These are phyloP conservation scores for Triangularia verruculosa DNA, from an alignment of 2,329 filamentous ascomycete species.

Conservation along the genomic window DNA sequence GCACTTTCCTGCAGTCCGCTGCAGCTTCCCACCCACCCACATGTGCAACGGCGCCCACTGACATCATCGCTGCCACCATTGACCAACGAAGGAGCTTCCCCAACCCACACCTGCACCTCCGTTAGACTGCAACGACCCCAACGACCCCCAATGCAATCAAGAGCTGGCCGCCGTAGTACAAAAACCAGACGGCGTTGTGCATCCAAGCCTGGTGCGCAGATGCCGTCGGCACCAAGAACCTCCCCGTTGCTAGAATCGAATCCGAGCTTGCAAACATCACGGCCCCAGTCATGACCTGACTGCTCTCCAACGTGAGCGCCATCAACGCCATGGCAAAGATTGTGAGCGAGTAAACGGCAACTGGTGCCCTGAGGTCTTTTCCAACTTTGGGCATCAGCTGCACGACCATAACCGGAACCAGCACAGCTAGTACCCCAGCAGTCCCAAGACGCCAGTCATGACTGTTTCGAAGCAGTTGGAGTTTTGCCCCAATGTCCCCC, in stretches of 20 bases:
- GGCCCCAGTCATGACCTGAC: slow-evolving; percentile 30
- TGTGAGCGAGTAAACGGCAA: slow-evolving; percentile 33
- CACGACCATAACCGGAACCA: slow-evolving; percentile 30
- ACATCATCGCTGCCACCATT: background rate
- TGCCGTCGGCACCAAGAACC: slow-evolving; percentile 31
- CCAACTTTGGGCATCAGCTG: slow-evolving; percentile 31
- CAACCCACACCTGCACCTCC: background rate
- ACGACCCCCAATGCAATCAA: slow-evolving; percentile 30
- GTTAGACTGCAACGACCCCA: background rate
- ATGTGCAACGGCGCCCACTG: background rate
- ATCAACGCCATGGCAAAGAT: slow-evolving; percentile 35
- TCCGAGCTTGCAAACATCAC: slow-evolving; percentile 36
- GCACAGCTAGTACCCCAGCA: slow-evolving; percentile 21
- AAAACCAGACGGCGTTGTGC: slow-evolving; percentile 35
- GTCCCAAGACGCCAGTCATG: slow-evolving; percentile 16
- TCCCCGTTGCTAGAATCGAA: slow-evolving; percentile 33
- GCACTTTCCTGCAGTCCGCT: background rate
- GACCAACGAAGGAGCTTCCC: background rate
- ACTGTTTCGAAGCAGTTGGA: background rate
- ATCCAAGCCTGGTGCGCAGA: slow-evolving; percentile 32
- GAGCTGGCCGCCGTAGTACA: slow-evolving; percentile 37
- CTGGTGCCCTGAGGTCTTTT: slow-evolving; percentile 28
- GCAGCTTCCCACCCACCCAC: background rate
- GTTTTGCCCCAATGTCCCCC: slow-evolving; percentile 13
- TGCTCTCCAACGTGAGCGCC: slow-evolving; percentile 30